Percentiles rank a stretch among this genome's conserved stretches.
Conservation (phyloP, 768 basidiomycete species). For the Lyophyllum semitale region DNA sequence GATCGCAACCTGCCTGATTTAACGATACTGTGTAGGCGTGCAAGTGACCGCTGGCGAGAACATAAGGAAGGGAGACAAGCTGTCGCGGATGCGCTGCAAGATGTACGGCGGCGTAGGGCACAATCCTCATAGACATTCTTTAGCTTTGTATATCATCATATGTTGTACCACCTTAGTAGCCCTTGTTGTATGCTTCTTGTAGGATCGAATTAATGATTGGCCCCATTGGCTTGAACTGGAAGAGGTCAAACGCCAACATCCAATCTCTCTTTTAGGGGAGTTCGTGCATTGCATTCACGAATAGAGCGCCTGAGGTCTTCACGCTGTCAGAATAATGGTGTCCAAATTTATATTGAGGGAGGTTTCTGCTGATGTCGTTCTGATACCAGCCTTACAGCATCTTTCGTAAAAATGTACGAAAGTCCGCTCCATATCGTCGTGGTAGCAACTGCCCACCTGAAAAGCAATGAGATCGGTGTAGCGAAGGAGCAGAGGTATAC, state of each 20-base stretch:
- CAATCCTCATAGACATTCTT: slow-evolving; percentile 18
- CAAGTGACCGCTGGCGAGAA: slow-evolving; percentile 64
- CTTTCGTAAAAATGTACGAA: slow-evolving; percentile 76
- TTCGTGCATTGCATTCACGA: neutral
- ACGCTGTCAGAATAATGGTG: neutral
- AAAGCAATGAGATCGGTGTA: slow-evolving; percentile 2
- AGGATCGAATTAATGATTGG: slow-evolving; percentile 4
- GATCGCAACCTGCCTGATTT: neutral
- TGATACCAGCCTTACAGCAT: slow-evolving; percentile 66
- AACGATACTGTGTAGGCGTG: slow-evolving; percentile 44
- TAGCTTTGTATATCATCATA: slow-evolving; percentile 7
- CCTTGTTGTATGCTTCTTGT: neutral
- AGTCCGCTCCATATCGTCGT: slow-evolving; percentile 94
- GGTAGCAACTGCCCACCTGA: slow-evolving; percentile 81
- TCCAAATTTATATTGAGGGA: slow-evolving; percentile 18
- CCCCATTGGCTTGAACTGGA: neutral
- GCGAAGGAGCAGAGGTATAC: slow-evolving; percentile 28
- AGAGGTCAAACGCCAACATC: neutral
- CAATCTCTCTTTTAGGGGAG: neutral
- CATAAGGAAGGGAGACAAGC: slow-evolving; percentile 62
- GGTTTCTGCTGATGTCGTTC: slow-evolving; percentile 31
- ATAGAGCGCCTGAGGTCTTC: neutral
- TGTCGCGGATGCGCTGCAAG: slow-evolving; percentile 66
- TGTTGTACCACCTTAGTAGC: slow-evolving; percentile 9
- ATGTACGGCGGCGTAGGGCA: slow-evolving; percentile 60